Conservation (phyloP, 2,329 filamentous ascomycete species). For the Gaeumannomyces tritici region DNA sequence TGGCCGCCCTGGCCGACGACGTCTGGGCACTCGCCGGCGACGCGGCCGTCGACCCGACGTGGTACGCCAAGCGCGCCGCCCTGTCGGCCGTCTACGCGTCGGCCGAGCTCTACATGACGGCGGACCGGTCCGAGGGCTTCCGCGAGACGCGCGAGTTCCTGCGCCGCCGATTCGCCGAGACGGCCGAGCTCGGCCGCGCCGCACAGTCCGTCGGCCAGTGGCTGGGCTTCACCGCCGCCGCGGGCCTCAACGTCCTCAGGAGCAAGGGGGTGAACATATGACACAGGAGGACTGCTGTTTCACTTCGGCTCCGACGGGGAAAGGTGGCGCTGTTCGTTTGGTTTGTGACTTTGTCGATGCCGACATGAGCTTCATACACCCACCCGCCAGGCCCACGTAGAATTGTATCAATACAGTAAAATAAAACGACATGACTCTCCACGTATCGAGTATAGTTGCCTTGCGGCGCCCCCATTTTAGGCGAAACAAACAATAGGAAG, state of each 20-base stretch:
- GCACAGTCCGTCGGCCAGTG: slow-evolving; percentile 62
- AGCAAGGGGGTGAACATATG: slow-evolving; percentile 74
- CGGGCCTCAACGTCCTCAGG: slow-evolving; percentile 70
- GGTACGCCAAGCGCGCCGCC: slow-evolving; percentile 63
- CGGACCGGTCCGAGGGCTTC: slow-evolving; percentile 66
- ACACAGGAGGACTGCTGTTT: no score
- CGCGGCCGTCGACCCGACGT: slow-evolving; percentile 68
- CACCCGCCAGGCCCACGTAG: background rate
- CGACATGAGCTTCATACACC: background rate
- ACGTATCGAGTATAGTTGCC: background rate
- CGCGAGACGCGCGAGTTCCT: slow-evolving; percentile 73
- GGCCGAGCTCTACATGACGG: slow-evolving; percentile 89
- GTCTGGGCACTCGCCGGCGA: slow-evolving; percentile 86
- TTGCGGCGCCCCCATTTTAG: background rate
- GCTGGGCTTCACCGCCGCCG: slow-evolving; percentile 71
- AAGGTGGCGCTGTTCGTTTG: no score
- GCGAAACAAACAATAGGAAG: background rate
- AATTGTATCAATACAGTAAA: background rate
- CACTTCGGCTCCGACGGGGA: no score
- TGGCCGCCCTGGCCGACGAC: slow-evolving; percentile 78
- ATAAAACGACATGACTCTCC: background rate
- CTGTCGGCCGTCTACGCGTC: slow-evolving; percentile 55
- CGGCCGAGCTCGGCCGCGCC: slow-evolving; percentile 50
- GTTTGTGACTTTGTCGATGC: background rate
- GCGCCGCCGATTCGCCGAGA: slow-evolving; percentile 63